Base-by-base conservation (phyloP, 2,329 filamentous ascomycete genomes). In the Colletotrichum lupini region DNA sequence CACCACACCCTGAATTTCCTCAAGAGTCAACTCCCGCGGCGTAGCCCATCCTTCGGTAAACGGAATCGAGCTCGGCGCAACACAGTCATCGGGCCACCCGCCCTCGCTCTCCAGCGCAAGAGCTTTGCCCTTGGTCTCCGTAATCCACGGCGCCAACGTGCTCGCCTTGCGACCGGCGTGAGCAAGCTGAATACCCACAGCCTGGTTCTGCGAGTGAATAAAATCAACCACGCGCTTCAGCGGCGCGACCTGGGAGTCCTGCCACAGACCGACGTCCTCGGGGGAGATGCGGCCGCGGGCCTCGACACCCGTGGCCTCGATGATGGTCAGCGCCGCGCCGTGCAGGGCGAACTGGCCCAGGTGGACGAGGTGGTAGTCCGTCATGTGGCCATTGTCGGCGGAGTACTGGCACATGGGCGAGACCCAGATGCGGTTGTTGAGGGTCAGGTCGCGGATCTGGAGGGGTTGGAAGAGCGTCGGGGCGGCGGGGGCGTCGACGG, bases 231-330 rank as follows among this genome's bases (percentile, higher is more conserved):
- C 88, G 72, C 89, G 88, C 79, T 88, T 89, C 71, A 97, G 84
- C 0, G 92, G 91, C 75, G 88, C 92, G 73, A 95, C 92, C 81
- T 98, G 95, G 42, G 88, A 91, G 81, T 98, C 95, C 75, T 93
- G 87, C 95, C 95, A 98, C 8, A 98, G 84, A 0, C 95, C 95
- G 14, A 86, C 84, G 80, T 96, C 94, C 80, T 95, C 87, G 1
- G 95, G 94, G 0, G 93, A 93, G 85, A 97, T 97, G 68, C 95
- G 90, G 32, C 95, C 95, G 76, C 95, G 91, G 6, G 94, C 83
- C 11, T 90, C 86, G 0, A 97, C 93, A 37, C 91, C 87, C 0
- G 94, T 95, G 30, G 95, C 94, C 84, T 98, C 95, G 70, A 95
- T 87, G 73, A 95, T 90, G 61, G 92, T 85, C 22, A 97, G 85